These are phyloP conservation scores for Silene vulgaris DNA, from an alignment of 179 eudicot species.

Conservation along the genomic window DNA sequence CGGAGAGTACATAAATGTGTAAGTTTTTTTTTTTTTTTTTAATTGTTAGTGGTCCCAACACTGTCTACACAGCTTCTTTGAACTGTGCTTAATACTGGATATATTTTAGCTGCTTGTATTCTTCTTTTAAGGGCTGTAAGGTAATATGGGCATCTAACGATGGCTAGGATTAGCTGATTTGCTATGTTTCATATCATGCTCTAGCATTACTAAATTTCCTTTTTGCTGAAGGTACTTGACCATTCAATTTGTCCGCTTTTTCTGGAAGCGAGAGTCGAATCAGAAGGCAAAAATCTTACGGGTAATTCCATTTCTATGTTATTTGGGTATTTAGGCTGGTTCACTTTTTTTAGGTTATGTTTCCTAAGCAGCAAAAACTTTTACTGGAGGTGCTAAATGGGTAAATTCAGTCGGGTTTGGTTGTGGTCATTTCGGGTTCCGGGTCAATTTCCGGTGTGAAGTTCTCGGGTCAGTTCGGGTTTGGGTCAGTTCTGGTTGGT, in stretches of 20 bases:
- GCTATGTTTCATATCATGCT: conserved; percentile 4
- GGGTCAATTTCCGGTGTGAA: too few species aligned
- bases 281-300: conserved; percentile 96
- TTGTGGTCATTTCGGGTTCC: too few species aligned
- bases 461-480: too few species aligned
- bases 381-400: too few species aligned
- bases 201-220: conserved; percentile 2
- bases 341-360: neutral
- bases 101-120: too few species aligned
- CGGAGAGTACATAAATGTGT: too few species aligned
- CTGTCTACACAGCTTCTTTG: neutral
- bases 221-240: conserved; percentile 65
- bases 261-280: conserved; percentile 98
- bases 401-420: too few species aligned
- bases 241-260: conserved; percentile 91
- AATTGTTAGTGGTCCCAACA: neutral
- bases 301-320: conserved; percentile 38
- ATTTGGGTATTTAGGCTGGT: neutral
- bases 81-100: neutral
- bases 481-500: too few species aligned
- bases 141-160: too few species aligned
- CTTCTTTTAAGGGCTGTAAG: too few species aligned
- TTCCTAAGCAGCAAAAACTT: conserved; percentile 4
- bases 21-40: too few species aligned
- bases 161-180: neutral